Conservation (phyloP, 2,329 filamentous ascomycete genomes). For the Penicillium aurantiogriseum region DNA sequence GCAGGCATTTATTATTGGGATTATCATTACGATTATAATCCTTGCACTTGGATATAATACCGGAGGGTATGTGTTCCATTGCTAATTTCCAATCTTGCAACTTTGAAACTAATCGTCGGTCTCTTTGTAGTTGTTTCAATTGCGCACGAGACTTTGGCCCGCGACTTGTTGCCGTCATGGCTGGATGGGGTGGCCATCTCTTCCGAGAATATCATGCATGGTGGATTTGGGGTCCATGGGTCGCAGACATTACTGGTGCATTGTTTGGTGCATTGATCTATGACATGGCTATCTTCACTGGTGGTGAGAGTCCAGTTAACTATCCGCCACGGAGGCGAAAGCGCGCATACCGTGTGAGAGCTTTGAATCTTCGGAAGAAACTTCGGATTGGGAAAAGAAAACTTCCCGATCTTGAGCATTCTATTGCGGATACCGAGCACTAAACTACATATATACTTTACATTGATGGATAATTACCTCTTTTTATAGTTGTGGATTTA, state of each 20-base stretch:
- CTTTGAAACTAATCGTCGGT: not conserved
- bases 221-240: slow-evolving; percentile 41
- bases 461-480: not conserved
- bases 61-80: slow-evolving; percentile 25
- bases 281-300: slow-evolving; percentile 40
- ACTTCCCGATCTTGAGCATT: slow-evolving; percentile 21
- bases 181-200: slow-evolving; percentile 31
- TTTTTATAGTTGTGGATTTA: not conserved
- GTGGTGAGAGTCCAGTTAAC: slow-evolving; percentile 40
- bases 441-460: not conserved
- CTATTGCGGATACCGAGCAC: slow-evolving; percentile 3
- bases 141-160: slow-evolving; percentile 38
- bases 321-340: slow-evolving; percentile 44
- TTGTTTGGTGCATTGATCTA: slow-evolving; percentile 36
- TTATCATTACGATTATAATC: slow-evolving; percentile 17
- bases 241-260: slow-evolving; percentile 33
- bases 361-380: slow-evolving; percentile 21
- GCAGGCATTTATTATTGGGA: slow-evolving; percentile 33
- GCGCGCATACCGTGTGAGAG: slow-evolving; percentile 36
- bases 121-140: slow-evolving; percentile 31
- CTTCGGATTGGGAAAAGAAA: slow-evolving; percentile 15
- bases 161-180: slow-evolving; percentile 31
- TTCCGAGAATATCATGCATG: slow-evolving; percentile 30
- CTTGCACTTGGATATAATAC: slow-evolving; percentile 37
- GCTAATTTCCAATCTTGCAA: not conserved